Conservation (phyloP, 805 yeast genomes). For the Candida insectalens region DNA sequence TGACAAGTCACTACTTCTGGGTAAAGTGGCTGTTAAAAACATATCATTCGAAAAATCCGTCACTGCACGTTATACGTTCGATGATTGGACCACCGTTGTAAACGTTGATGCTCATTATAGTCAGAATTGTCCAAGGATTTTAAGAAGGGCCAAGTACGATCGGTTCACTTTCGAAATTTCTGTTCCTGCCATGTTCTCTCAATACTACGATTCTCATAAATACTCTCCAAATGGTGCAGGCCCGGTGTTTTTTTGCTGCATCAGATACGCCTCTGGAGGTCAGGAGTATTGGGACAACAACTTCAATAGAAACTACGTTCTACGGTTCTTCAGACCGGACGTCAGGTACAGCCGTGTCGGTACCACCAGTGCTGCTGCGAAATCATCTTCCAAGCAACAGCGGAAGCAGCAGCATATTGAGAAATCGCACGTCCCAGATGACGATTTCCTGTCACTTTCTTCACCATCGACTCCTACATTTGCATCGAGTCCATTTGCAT, state of each 20-base stretch:
- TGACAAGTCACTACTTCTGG: conserved; percentile 51
- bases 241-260: conserved; percentile 37
- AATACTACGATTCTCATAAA: conserved; percentile 13
- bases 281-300: conserved; percentile 77
- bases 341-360: conserved; percentile 2
- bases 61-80: conserved; percentile 63
- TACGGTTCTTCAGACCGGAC: conserved; percentile 22
- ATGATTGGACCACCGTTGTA: conserved; percentile 67
- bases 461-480: background rate
- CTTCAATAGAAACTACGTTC: conserved; percentile 42
- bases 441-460: background rate
- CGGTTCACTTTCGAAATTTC: conserved; percentile 61
- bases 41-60: conserved; percentile 59
- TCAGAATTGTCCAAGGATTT: conserved; percentile 41
- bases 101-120: conserved; percentile 58
- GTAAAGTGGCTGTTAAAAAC: conserved; percentile 74
- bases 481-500: background rate
- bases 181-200: conserved; percentile 30
- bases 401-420: no score
- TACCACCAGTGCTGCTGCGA: conserved; percentile 14
- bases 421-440: no score
- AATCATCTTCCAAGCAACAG: conserved; percentile 15
- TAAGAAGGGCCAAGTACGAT: conserved; percentile 49
- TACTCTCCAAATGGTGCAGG: conserved; percentile 11
- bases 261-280: conserved; percentile 39